Conservation (phyloP, 352 stramenopile genomes). For the Phytopythium ostracodes region DNA sequence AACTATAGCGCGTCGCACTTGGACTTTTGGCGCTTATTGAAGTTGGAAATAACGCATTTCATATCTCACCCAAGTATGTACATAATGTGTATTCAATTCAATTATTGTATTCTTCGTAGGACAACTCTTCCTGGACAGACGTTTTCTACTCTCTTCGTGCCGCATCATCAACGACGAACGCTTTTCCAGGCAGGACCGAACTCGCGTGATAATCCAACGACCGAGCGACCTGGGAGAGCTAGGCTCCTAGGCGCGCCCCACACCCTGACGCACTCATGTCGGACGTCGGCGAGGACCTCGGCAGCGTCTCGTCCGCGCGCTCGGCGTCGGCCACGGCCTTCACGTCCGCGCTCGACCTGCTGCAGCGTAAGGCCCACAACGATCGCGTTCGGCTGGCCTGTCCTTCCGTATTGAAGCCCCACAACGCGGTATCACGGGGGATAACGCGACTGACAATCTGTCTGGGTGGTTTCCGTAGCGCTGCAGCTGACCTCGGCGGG, state of each 20-base stretch:
- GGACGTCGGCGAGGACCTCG: conserved; percentile 1
- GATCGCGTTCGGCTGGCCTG: too few relatives aligned
- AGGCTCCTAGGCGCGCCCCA: too few relatives aligned
- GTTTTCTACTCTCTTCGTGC: background rate
- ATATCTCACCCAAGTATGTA: too few relatives aligned
- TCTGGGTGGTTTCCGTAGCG: conserved; percentile 23
- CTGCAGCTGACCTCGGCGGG: conserved; percentile 67
- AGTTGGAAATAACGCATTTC: background rate
- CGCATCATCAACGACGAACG: background rate
- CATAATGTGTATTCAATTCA: background rate
- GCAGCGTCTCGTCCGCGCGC: background rate
- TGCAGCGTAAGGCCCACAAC: conserved; percentile 72
- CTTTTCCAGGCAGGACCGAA: too few relatives aligned
- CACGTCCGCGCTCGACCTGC: conserved; percentile 53
- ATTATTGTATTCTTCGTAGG: background rate
- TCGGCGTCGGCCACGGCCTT: background rate
- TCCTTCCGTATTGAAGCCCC: too few relatives aligned
- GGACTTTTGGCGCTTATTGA: background rate
- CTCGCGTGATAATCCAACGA: too few relatives aligned
- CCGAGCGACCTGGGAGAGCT: too few relatives aligned
- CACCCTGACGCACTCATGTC: background rate
- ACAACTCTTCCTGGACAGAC: background rate
- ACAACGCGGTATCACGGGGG: too few relatives aligned
- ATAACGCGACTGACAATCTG: too few relatives aligned
- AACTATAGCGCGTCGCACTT: too few relatives aligned